phyloP scores from a whole-genome alignment of 2,329 filamentous ascomycete species.

The Colletotrichum lentis region DNA sequence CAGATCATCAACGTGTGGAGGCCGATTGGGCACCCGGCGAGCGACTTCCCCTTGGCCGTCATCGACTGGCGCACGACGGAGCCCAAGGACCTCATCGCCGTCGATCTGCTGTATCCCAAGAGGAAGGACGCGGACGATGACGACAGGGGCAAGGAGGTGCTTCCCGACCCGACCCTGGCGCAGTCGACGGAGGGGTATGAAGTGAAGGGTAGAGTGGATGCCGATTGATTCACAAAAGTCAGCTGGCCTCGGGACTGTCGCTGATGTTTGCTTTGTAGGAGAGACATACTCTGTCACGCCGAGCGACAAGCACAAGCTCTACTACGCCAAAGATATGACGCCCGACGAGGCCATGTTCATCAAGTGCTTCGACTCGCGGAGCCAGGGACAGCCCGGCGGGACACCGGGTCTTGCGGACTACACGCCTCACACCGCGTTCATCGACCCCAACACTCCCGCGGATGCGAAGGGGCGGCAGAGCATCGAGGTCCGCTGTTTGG shows the following conservation, averaged over 20 bases:
- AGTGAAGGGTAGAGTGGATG: constrained; percentile 49
- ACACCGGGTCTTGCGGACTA: constrained; percentile 57
- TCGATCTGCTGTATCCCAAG: constrained; percentile 69
- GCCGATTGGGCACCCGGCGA: constrained; percentile 68
- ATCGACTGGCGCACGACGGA: constrained; percentile 69
- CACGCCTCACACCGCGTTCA: constrained; percentile 64
- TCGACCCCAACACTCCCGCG: constrained; percentile 68
- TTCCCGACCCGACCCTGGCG: constrained; percentile 56
- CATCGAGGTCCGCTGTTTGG: constrained; percentile 70
- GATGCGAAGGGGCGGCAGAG: constrained; percentile 73
- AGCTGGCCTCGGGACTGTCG: not conserved
- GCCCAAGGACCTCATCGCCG: constrained; percentile 66
- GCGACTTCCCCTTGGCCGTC: constrained; percentile 70
- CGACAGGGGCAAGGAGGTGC: constrained; percentile 65
- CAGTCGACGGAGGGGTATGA: constrained; percentile 68
- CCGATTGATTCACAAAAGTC: not conserved
- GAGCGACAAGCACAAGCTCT: constrained; percentile 67
- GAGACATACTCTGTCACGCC: constrained; percentile 69
- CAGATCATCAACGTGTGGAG: constrained; percentile 78
- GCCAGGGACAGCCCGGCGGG: constrained; percentile 53
- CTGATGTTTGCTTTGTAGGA: constrained; percentile 46
- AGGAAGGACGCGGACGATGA: constrained; percentile 49
- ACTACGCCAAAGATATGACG: constrained; percentile 74
- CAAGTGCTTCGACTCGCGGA: constrained; percentile 63
- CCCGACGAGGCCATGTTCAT: constrained; percentile 58